Evolutionary conservation across 148 eudicot genomes (phyloP).

Genomic region (Vaccinium vitisidaea): DNA sequence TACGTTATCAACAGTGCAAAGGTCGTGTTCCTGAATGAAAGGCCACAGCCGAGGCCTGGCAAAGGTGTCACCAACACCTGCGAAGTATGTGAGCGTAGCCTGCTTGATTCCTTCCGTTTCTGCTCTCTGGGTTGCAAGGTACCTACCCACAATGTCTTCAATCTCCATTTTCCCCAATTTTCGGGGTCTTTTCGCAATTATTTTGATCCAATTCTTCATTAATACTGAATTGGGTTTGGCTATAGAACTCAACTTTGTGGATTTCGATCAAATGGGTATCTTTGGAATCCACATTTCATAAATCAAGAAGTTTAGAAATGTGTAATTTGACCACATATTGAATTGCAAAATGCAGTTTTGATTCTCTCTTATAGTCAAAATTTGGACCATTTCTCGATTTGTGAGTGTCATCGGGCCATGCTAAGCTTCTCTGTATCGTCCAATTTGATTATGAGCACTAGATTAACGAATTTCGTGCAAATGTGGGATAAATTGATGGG

Average conservation of each 20-base stretch:
- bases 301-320: not conserved
- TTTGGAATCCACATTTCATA: not conserved
- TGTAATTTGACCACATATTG: not conserved
- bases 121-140: slow-evolving; percentile 98
- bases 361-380: too few relatives aligned
- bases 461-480: not conserved
- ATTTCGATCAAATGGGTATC: not conserved
- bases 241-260: not conserved
- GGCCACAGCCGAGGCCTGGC: slow-evolving; percentile 93
- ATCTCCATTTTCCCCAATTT: not conserved
- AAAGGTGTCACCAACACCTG: slow-evolving; percentile 94
- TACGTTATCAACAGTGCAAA: slow-evolving; percentile 90
- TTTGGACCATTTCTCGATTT: too few relatives aligned
- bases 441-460: not conserved
- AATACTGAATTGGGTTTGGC: slow-evolving; percentile 1
- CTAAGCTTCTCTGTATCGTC: too few relatives aligned
- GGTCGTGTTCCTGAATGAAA: slow-evolving; percentile 80
- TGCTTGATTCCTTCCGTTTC: slow-evolving; percentile 82
- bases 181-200: not conserved
- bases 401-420: too few relatives aligned
- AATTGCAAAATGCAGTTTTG: not conserved
- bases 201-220: not conserved
- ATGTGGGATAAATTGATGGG: not conserved
- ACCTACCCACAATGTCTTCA: not conserved
- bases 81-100: slow-evolving; percentile 81